phyloP scores from a whole-genome alignment of 2,329 filamentous ascomycete genomes.

The Chaetothyriales sp. region DNA sequence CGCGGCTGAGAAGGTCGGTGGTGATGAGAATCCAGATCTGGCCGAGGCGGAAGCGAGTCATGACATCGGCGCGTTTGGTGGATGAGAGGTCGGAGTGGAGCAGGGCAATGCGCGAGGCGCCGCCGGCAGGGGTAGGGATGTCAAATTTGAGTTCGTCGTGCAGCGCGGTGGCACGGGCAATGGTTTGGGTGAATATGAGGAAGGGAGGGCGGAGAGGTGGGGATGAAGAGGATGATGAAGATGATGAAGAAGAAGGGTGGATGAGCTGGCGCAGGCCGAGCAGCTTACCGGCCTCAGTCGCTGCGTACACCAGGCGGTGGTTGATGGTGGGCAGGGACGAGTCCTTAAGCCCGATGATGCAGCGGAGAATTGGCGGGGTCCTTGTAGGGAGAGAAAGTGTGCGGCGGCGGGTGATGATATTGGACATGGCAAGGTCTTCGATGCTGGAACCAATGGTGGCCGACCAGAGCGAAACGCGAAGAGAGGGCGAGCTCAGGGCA shows the following conservation, averaged over 20 bases:
- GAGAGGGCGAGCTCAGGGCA: conserved; percentile 52
- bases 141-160: conserved; percentile 87
- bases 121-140: conserved; percentile 76
- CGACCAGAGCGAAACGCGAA: conserved; percentile 77
- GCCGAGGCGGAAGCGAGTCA: conserved; percentile 77
- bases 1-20: conserved; percentile 80
- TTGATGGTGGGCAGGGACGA: conserved; percentile 83
- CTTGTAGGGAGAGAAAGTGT: conserved; percentile 23
- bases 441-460: conserved; percentile 93
- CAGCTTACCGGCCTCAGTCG: conserved; percentile 84
- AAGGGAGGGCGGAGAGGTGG: conserved; percentile 64
- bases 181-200: conserved; percentile 91
- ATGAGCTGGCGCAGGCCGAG: conserved; percentile 79
- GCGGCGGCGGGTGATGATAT: conserved; percentile 42
- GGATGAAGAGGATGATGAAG: conserved; percentile 33
- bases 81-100: conserved; percentile 78
- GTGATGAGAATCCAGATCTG: conserved; percentile 96
- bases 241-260: conserved; percentile 44
- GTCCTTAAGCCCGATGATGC: conserved; percentile 94
- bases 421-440: conserved; percentile 59
- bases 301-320: conserved; percentile 79
- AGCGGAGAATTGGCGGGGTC: conserved; percentile 48
- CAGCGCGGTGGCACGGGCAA: conserved; percentile 73
- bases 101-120: conserved; percentile 69
- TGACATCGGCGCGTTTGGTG: conserved; percentile 58